These are phyloP conservation scores for Adiantum capillusveneris DNA, from an alignment of 75 land plant genomes.

Conservation along the genomic window DNA sequence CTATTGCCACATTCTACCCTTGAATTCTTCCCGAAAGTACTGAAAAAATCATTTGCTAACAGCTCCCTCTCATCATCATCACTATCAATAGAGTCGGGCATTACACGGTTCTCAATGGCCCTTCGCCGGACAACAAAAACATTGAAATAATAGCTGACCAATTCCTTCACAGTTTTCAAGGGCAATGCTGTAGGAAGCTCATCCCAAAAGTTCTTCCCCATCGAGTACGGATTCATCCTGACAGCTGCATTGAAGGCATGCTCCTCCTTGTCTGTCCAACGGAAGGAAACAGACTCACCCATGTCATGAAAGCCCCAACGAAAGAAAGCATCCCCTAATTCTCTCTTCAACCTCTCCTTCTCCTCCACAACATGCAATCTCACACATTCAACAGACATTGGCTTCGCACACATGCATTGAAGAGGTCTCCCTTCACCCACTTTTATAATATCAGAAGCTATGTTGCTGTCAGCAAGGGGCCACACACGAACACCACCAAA, in stretches of 20 bases:
- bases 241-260: conserved; percentile 39
- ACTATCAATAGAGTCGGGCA: conserved; percentile 54
- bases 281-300: conserved; percentile 76
- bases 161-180: conserved; percentile 24
- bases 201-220: conserved; percentile 50
- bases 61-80: conserved; percentile 86
- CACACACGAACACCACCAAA: conserved; percentile 54
- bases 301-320: conserved; percentile 59
- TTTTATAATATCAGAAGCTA: conserved; percentile 4
- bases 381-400: conserved; percentile 65
- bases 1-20: no score
- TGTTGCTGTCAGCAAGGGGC: conserved; percentile 20
- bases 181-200: conserved; percentile 31
- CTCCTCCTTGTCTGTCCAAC: conserved; percentile 71
- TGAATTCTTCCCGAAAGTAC: no score
- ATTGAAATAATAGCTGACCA: conserved; percentile 90
- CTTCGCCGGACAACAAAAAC: conserved; percentile 65
- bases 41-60: conserved; percentile 1
- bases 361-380: conserved; percentile 58
- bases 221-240: conserved; percentile 26
- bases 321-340: conserved; percentile 59
- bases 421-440: conserved; percentile 52
- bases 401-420: conserved; percentile 43
- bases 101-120: conserved; percentile 68
- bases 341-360: conserved; percentile 41